phyloP scores from a whole-genome alignment of 495 filamentous ascomycete species.

The Lepidopterella palustris region DNA sequence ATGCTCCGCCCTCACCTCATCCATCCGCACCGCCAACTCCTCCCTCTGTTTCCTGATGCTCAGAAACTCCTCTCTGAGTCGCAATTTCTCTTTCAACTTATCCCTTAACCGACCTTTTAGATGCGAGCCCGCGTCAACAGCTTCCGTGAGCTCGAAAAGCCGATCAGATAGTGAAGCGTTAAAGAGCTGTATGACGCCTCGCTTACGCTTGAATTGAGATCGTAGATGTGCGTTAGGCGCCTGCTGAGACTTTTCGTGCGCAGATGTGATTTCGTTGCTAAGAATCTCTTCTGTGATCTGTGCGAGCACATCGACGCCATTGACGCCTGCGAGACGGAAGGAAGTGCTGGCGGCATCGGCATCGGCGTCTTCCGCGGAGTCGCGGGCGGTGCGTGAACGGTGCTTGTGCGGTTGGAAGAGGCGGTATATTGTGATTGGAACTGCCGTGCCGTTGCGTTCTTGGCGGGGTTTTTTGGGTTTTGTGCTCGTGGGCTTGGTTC shows the following conservation, averaged over 20 bases:
- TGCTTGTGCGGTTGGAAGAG: background rate
- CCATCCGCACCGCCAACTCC: constrained; percentile 60
- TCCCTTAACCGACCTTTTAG: constrained; percentile 56
- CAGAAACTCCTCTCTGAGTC: constrained; percentile 58
- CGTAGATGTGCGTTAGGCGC: background rate
- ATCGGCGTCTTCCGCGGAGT: background rate
- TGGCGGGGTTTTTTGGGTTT: background rate
- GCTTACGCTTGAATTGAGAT: background rate
- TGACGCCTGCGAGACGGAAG: constrained; percentile 1
- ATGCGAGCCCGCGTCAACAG: constrained; percentile 22
- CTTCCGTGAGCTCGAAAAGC: constrained; percentile 1
- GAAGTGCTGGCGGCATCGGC: background rate
- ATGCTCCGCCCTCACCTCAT: constrained; percentile 58
- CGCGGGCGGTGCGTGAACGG: too few relatives aligned
- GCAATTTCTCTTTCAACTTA: constrained; percentile 57
- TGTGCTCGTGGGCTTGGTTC: background rate
- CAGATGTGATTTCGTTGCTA: background rate
- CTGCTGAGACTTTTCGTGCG: background rate
- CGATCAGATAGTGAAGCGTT: constrained; percentile 5
- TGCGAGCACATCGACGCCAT: background rate
- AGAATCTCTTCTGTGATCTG: constrained; percentile 6
- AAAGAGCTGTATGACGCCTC: constrained; percentile 1
- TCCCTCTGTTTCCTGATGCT: constrained; percentile 58
- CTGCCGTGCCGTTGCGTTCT: background rate
- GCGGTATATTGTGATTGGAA: constrained; percentile 1